Percentiles rank a stretch among this genome's conserved stretches.
These are phyloP conservation scores for Ogataea corticis DNA, from an alignment of 805 yeast genomes.

Conservation along the genomic window DNA sequence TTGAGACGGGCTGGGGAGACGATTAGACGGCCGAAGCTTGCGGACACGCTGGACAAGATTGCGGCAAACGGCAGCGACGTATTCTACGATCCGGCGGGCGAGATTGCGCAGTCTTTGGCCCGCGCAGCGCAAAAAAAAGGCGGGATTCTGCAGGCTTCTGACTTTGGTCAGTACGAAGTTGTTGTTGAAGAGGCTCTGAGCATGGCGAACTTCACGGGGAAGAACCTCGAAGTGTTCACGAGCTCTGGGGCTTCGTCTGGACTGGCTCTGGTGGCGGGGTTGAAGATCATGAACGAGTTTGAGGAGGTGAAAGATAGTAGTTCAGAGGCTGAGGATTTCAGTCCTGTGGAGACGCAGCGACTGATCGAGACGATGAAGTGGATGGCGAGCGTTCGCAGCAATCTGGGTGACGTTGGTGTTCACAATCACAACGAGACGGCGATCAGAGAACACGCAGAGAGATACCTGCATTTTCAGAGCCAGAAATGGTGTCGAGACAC, in stretches of 20 bases:
- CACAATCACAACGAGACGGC: constrained; percentile 28
- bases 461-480: constrained; percentile 47
- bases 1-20: constrained; percentile 54
- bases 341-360: constrained; percentile 57
- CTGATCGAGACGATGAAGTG: constrained; percentile 89
- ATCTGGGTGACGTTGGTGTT: constrained; percentile 66
- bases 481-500: constrained; percentile 60
- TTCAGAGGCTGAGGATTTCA: constrained; percentile 39
- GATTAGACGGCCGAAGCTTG: constrained; percentile 59
- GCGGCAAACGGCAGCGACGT: constrained; percentile 80
- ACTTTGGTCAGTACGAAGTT: constrained; percentile 63
- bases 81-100: constrained; percentile 83
- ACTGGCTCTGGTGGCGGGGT: constrained; percentile 73
- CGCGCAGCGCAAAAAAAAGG: constrained; percentile 50
- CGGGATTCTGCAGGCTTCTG: constrained; percentile 68
- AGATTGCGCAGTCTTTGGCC: constrained; percentile 64
- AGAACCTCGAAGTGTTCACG: constrained; percentile 44
- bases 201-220: constrained; percentile 35
- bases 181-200: constrained; percentile 46
- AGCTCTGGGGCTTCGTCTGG: constrained; percentile 82
- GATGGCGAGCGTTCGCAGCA: constrained; percentile 85
- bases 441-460: constrained; percentile 31
- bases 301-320: constrained; percentile 30
- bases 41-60: constrained; percentile 63
- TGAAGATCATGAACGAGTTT: constrained; percentile 59